These are phyloP conservation scores for Epipyxis sp. DNA, from an alignment of 108 stramenopile genomes.

Conservation along the genomic window DNA sequence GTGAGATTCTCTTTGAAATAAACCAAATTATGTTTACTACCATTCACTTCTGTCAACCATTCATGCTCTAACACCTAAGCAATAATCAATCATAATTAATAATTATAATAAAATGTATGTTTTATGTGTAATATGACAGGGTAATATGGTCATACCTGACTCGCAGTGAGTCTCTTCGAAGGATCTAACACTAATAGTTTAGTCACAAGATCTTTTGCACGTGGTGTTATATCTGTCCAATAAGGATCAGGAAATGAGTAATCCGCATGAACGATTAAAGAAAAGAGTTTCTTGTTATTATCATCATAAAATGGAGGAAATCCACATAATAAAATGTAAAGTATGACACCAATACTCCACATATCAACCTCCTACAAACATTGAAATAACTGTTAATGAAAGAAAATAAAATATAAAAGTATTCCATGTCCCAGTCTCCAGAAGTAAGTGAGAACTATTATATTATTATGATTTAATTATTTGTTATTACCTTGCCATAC, in stretches of 20 bases:
- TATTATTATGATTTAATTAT: too few relatives aligned
- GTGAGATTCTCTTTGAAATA: constrained; percentile 18
- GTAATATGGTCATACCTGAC: too few relatives aligned
- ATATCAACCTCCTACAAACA: constrained; percentile 80
- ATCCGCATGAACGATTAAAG: background rate
- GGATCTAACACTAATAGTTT: constrained; percentile 28
- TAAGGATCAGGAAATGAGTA: constrained; percentile 28
- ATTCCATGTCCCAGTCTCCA: too few relatives aligned
- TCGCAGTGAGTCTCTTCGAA: background rate
- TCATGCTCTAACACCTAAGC: background rate
- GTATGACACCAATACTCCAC: constrained; percentile 87
- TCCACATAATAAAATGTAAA: constrained; percentile 92
- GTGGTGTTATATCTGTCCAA: constrained; percentile 14
- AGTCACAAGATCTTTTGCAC: constrained; percentile 7
- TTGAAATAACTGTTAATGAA: too few relatives aligned
- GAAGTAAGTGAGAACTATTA: too few relatives aligned
- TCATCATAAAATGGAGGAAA: constrained; percentile 96
- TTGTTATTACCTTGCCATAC: constrained; percentile 26
- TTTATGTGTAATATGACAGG: too few relatives aligned
- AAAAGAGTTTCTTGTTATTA: constrained; percentile 58
- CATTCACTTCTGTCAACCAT: constrained; percentile 17
- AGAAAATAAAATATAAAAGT: too few relatives aligned
- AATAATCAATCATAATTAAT: too few relatives aligned
- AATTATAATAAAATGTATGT: too few relatives aligned
- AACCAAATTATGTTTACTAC: background rate